Conservation (phyloP, 2,329 filamentous ascomycete species). For the Daldinia eschscholtzii region DNA sequence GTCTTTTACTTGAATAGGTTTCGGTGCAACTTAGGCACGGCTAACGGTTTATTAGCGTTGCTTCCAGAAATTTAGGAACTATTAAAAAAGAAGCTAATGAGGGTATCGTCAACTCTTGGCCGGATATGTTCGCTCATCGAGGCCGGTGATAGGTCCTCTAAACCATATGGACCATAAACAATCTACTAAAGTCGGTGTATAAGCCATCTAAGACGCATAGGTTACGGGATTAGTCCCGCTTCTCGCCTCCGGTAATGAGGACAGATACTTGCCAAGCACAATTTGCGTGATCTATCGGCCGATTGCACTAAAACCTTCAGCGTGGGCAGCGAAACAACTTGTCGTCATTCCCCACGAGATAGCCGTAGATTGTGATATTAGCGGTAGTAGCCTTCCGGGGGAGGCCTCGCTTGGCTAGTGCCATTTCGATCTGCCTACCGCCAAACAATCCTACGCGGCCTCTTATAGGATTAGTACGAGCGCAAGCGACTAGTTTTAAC, state of each 20-base stretch:
- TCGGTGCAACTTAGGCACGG: constrained; percentile 7
- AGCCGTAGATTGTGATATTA: constrained; percentile 14
- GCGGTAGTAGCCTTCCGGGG: constrained; percentile 28
- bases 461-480: constrained; percentile 20
- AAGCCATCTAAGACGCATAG: background rate
- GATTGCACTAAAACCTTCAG: constrained; percentile 22
- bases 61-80: background rate
- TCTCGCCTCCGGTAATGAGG: background rate
- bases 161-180: background rate
- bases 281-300: constrained; percentile 10
- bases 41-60: constrained; percentile 9
- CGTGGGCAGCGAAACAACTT: constrained; percentile 8
- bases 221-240: background rate
- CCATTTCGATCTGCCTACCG: constrained; percentile 30
- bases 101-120: constrained; percentile 6
- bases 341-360: constrained; percentile 25
- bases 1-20: constrained; percentile 5
- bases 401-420: constrained; percentile 31
- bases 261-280: no score
- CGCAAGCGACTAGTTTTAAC: constrained; percentile 26
- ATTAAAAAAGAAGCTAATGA: constrained; percentile 1
- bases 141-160: background rate
- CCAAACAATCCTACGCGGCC: constrained; percentile 14
- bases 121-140: background rate
- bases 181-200: background rate